A percentile compares a stretch with the other conserved stretches of the same genome.
Conservation (phyloP, 805 yeast genomes). For the Candida hungchunana region DNA sequence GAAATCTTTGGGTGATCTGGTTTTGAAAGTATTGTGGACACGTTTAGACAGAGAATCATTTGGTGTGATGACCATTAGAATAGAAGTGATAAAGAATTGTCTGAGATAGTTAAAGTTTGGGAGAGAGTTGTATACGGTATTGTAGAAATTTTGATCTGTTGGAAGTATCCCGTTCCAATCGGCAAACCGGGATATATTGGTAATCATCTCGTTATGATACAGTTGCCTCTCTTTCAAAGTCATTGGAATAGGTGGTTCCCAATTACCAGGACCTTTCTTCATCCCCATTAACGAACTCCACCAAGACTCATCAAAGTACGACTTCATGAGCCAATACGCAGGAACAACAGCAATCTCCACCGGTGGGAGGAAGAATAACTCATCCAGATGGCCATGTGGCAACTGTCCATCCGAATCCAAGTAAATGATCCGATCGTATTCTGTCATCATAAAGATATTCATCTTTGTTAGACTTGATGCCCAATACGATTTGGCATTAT, state of each 20-base stretch:
- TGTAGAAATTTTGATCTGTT: slow-evolving; percentile 12
- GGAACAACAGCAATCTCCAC: slow-evolving; percentile 43
- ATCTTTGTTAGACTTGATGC: slow-evolving; percentile 50
- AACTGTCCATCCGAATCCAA: slow-evolving; percentile 53
- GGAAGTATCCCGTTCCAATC: slow-evolving; percentile 1
- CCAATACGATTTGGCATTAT: slow-evolving; percentile 33
- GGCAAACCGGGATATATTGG: slow-evolving; percentile 23
- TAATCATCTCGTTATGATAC: slow-evolving; percentile 47
- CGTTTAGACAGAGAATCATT: slow-evolving; percentile 23
- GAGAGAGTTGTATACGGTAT: slow-evolving; percentile 34
- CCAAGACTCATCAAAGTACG: slow-evolving; percentile 21
- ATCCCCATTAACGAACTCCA: slow-evolving; percentile 4
- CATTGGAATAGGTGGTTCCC: slow-evolving; percentile 23
- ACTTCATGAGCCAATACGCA: slow-evolving; percentile 36
- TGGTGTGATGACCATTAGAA: slow-evolving; percentile 59
- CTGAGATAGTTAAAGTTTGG: slow-evolving; percentile 32
- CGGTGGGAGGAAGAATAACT: slow-evolving; percentile 46
- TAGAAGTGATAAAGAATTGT: slow-evolving; percentile 34
- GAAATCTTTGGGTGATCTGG: slow-evolving; percentile 34
- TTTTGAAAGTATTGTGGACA: slow-evolving; percentile 21
- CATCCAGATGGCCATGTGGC: slow-evolving; percentile 41
- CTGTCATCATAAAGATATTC: slow-evolving; percentile 42
- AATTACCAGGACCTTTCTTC: slow-evolving; percentile 7
- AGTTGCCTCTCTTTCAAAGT: slow-evolving; percentile 29
- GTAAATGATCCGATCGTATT: slow-evolving; percentile 50